Evolutionary conservation across 1,284 basidiomycete species (phyloP).

Genomic region (Ustilago shanxiensis): DNA sequence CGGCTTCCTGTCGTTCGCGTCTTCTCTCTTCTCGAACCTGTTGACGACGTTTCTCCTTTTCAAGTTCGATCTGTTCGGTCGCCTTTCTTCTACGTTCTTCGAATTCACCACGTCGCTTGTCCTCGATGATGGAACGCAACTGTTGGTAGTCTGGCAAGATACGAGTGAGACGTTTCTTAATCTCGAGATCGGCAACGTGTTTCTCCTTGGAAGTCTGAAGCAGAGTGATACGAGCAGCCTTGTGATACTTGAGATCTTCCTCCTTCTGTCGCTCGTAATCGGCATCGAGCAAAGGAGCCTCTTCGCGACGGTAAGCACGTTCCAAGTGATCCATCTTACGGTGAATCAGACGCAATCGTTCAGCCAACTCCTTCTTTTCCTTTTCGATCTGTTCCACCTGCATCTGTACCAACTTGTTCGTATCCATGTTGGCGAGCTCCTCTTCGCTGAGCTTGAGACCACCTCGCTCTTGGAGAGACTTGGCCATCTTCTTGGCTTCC

Average conservation of each 20-base stretch:
- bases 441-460: slow-evolving; percentile 87
- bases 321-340: slow-evolving; percentile 97
- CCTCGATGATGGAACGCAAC: slow-evolving; percentile 77
- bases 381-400: slow-evolving; percentile 85
- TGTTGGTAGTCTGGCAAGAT: slow-evolving; percentile 82
- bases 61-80: slow-evolving; percentile 81
- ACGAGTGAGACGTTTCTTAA: slow-evolving; percentile 82
- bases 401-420: slow-evolving; percentile 87
- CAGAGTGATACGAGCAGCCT: slow-evolving; percentile 71
- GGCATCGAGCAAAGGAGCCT: slow-evolving; percentile 84
- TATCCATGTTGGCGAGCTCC: slow-evolving; percentile 84
- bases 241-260: slow-evolving; percentile 78
- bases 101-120: slow-evolving; percentile 80
- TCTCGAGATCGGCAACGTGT: slow-evolving; percentile 80
- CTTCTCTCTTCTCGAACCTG: slow-evolving; percentile 52
- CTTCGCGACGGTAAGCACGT: slow-evolving; percentile 94
- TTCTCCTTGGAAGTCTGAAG: slow-evolving; percentile 76
- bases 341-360: slow-evolving; percentile 83
- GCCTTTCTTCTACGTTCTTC: slow-evolving; percentile 77
- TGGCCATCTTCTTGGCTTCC: slow-evolving; percentile 90
- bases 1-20: slow-evolving; percentile 51
- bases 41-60: slow-evolving; percentile 80
- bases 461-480: slow-evolving; percentile 85
- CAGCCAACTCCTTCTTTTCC: slow-evolving; percentile 90
- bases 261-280: slow-evolving; percentile 88